Base-by-base conservation (phyloP, 2,329 filamentous ascomycete species). In the Tolypocladium endophyticum region DNA sequence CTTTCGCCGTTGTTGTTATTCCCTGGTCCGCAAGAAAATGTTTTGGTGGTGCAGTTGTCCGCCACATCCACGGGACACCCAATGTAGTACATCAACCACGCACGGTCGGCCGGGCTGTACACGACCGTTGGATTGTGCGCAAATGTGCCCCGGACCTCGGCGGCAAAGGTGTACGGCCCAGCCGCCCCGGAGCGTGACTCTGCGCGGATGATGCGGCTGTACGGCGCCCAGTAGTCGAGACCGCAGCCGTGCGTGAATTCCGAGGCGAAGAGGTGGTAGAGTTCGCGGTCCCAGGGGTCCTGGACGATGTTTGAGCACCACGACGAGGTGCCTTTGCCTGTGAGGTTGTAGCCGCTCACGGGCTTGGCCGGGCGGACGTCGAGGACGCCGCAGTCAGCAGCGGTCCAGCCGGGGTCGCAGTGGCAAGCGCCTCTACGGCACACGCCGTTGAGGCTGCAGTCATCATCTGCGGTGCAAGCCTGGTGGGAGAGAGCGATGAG, bases 201-300 rank as follows among this genome's bases (percentile, higher is more conserved):
- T 1, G 78, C 78, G 20, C 78, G 45, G 25, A 50, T 11, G 25
- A 50, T 50, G 45, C 45, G 45, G 45, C 45, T 50, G 16, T 50
- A 50, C 45, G 45, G 45, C 45, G 45, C 70, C 78, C 79, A 81
- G n/a, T 74, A 77, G 7, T 67, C 67, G 1, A 81, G 69, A 0
- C 77, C 77, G 57, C 78, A 81, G 8, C 75, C 76, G 57, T 74
- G 70, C 0, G 71, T 68, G 60, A 81, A 79, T 56, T 80, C 76
- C 0, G 77, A 1, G 72, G 71, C 45, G 53, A 80, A 69, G 0
- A 81, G 72, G 57, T 80, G 78, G 56, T 79, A 78, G 0, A 79
- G 67, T 0, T 64, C 20, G 0, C 68, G 74, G 56, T 81, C 79
- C 79, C 45, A 75, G 76, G 0, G 80, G 14, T 50, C 45, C 45